These are phyloP conservation scores for Argentina anserina DNA, from an alignment of 306 rosid genomes.

Conservation along the genomic window DNA sequence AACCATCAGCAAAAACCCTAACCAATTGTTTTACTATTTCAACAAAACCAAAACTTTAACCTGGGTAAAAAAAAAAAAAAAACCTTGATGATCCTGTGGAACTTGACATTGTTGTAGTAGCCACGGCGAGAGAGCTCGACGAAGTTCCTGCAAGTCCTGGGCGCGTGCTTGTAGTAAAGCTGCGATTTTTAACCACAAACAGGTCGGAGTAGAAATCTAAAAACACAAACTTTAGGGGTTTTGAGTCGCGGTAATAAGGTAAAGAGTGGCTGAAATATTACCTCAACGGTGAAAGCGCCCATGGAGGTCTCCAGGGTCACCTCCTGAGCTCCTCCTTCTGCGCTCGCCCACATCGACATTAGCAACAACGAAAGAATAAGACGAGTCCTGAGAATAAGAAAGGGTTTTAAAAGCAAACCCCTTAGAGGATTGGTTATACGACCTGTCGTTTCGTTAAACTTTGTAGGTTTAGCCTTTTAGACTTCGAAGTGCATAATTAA, in stretches of 20 bases:
- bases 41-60: not conserved
- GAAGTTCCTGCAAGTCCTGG: constrained; percentile 95
- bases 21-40: not conserved
- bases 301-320: constrained; percentile 91
- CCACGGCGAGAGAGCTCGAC: constrained; percentile 90
- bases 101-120: constrained; percentile 84
- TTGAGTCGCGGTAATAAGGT: not conserved
- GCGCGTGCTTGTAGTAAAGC: constrained; percentile 91
- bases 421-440: no score
- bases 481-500: no score
- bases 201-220: not conserved
- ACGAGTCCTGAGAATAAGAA: no score
- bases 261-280: constrained; percentile 4
- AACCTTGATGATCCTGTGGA: constrained; percentile 97
- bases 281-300: constrained; percentile 93
- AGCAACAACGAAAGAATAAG: no score
- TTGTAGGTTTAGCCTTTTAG: no score
- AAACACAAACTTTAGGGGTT: not conserved
- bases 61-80: not conserved
- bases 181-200: constrained; percentile 19
- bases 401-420: not conserved
- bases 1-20: not conserved
- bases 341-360: constrained; percentile 96
- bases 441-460: not conserved
- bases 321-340: constrained; percentile 92